Conservation (phyloP, 2,329 filamentous ascomycete genomes). For the Cadophora sp. region DNA sequence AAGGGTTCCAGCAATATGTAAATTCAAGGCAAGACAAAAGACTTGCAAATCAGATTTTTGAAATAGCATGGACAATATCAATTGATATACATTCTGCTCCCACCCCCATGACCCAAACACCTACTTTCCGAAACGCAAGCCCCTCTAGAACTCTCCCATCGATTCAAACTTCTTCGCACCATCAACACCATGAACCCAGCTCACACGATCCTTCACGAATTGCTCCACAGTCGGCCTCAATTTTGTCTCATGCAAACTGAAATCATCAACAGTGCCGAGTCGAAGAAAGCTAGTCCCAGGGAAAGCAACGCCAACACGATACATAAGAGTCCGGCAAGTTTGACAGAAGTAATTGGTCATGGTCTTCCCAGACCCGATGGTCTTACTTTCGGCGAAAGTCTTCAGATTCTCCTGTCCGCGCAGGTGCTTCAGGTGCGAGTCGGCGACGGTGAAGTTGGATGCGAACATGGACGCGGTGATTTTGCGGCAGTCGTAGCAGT, state of each 20-base stretch:
- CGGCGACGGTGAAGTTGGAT: slow-evolving; percentile 59
- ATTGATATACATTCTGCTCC: no score
- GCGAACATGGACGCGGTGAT: slow-evolving; percentile 68
- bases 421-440: slow-evolving; percentile 53
- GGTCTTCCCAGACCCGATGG: slow-evolving; percentile 51
- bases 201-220: slow-evolving; percentile 58
- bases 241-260: slow-evolving; percentile 60
- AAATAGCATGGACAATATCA: no score
- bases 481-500: slow-evolving; percentile 68
- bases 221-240: slow-evolving; percentile 60
- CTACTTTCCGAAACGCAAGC: background rate
- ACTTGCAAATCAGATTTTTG: no score
- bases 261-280: slow-evolving; percentile 69
- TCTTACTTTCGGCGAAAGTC: slow-evolving; percentile 52
- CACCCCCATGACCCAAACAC: no score
- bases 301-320: slow-evolving; percentile 53
- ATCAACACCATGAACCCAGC: slow-evolving; percentile 53
- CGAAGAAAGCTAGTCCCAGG: slow-evolving; percentile 57
- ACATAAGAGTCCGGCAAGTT: slow-evolving; percentile 67
- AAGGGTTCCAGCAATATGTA: no score
- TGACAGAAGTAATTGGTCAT: slow-evolving; percentile 70
- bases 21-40: no score
- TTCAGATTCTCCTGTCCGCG: slow-evolving; percentile 59
- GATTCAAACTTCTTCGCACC: slow-evolving; percentile 34
- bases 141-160: background rate